Conservation (phyloP, 176 grass and related monocot genomes). For the Hordeum marinum region DNA sequence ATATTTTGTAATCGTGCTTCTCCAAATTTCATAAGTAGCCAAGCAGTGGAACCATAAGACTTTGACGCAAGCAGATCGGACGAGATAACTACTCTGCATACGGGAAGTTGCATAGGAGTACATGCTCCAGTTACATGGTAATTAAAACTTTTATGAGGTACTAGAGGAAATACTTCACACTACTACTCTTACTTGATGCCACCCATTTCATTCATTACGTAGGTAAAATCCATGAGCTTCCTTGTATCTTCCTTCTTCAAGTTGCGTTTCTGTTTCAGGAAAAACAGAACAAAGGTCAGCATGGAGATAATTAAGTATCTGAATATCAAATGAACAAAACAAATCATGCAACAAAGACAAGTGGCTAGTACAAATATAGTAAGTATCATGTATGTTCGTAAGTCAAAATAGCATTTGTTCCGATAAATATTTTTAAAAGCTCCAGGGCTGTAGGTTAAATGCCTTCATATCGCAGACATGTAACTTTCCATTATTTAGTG, state of each 20-base stretch:
- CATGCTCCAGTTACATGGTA: neutral
- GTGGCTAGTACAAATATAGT: too few species aligned
- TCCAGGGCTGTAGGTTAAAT: neutral
- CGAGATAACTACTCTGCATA: neutral
- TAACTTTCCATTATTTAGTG: neutral
- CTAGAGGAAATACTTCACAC: neutral
- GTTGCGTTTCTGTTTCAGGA: slow-evolving; percentile 43
- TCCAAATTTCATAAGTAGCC: neutral
- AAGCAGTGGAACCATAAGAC: neutral
- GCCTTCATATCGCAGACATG: neutral
- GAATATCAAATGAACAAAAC: neutral
- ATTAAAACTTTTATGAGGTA: neutral
- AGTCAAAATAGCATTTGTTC: too few species aligned
- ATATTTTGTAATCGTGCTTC: neutral
- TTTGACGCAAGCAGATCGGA: neutral
- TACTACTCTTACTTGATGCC: slow-evolving; percentile 35
- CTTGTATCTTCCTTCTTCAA: slow-evolving; percentile 69
- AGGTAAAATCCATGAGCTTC: slow-evolving; percentile 64
- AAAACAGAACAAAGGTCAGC: neutral
- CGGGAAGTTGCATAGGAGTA: neutral
- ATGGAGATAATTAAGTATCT: neutral
- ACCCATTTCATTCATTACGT: slow-evolving; percentile 26
- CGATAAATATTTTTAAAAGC: neutral
- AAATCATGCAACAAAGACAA: too few species aligned
- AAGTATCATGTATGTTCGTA: too few species aligned